Evolutionary conservation across 129 eudicot species (phyloP), one percentile per base, ranked within the genome.

Genomic region (Rutidosis leptorrhynchoides): DNA sequence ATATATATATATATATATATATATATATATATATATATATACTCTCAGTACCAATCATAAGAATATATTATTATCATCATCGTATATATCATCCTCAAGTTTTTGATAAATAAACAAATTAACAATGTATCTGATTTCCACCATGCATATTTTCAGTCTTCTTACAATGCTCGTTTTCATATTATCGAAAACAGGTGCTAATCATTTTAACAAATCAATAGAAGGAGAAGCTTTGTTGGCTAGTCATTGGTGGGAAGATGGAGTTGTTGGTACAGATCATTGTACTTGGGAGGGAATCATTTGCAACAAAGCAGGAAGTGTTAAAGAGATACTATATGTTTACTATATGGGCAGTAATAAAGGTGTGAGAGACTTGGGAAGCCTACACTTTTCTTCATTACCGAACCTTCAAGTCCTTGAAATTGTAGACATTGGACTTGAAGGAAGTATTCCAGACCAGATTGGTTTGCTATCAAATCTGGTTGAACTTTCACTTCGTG

Each of bases 401-500:
- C 59, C 79, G 25, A 46, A 59, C 62, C 73, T 74, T 46, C n/a
- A 8, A 1, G 0, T n/a, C 3, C 40, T 74, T 7, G 0, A 0
- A 5, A 16, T 66, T 58, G 6, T 0, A 3, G 0, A 5, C 2
- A 37, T 20, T 25, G 0, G 0, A 7, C 37, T 74, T 23, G 26
- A 1, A 37, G 78, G 78, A 56, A 53, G 35, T 58, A 65, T 74
- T 42, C 57, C 74, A 57, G 35, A 65, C 5, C 37, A 63, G 17
- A 63, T 72, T 51, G 69, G 69, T 29, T 27, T 60, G 68, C 24
- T 49, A 14, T 49, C 74, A 40, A 69, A 59, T 59, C 65, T 69
- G 11, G 12, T 10, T 7, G 5, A 40, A 11, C 74, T 69, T 25
- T 59, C 19, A 56, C 43, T 57, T 69, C 6, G 3, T 0, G 1